phyloP scores from a whole-genome alignment of 2,329 filamentous ascomycete genomes.

The Colletotrichum neosansevieriae region DNA sequence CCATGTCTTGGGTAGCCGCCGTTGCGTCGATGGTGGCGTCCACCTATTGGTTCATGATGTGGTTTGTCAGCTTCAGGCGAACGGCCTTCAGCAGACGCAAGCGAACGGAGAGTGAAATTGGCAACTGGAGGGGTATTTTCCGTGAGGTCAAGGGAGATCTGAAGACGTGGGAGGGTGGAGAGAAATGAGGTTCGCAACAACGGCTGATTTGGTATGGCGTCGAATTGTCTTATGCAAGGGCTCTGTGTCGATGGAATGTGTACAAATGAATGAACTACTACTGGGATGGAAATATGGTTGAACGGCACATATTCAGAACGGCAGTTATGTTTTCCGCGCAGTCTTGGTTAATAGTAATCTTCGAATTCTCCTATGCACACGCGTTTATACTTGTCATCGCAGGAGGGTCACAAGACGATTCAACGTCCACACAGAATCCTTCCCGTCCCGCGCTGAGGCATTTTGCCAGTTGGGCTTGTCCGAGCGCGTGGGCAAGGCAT shows the following conservation, averaged over 20 bases:
- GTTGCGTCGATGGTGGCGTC: conserved; percentile 31
- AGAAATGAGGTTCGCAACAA: conserved; percentile 10
- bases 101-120: conserved; percentile 41
- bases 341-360: neutral
- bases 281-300: conserved; percentile 7
- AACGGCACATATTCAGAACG: conserved; percentile 12
- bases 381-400: no score
- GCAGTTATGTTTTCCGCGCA: neutral
- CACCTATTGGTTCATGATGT: conserved; percentile 43
- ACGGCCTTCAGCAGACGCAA: conserved; percentile 42
- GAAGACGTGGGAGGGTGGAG: conserved; percentile 34
- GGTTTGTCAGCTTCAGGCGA: conserved; percentile 44
- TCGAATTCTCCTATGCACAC: neutral
- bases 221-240: neutral
- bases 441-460: neutral
- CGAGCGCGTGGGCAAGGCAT: no score
- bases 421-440: neutral
- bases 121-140: conserved; percentile 43
- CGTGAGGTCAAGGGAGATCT: conserved; percentile 42
- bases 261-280: no score
- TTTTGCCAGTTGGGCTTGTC: no score
- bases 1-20: conserved; percentile 42
- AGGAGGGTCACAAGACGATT: neutral
- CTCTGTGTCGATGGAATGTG: neutral
- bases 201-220: neutral